phyloP scores from a whole-genome alignment of 2,329 filamentous ascomycete genomes.

The Cordyceps cateniannulata region DNA sequence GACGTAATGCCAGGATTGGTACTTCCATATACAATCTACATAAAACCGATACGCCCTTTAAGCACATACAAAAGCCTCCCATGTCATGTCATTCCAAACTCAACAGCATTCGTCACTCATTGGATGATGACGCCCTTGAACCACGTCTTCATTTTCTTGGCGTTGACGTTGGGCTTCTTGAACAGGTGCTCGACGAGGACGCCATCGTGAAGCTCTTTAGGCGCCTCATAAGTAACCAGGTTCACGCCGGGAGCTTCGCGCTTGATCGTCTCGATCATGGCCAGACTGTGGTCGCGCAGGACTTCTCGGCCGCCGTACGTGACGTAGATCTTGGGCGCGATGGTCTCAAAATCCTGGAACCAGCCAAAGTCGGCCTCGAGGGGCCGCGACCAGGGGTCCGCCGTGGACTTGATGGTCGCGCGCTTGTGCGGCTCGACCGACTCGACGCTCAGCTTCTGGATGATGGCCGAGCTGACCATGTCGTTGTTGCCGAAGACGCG shows the following conservation, averaged over 20 bases:
- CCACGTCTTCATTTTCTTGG: slow-evolving; percentile 27
- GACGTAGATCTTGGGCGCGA: slow-evolving; percentile 4
- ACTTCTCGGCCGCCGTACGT: slow-evolving; percentile 8
- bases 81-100: neutral
- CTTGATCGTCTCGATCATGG: slow-evolving; percentile 1
- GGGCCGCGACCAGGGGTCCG: slow-evolving; percentile 7
- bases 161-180: slow-evolving; percentile 22
- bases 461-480: slow-evolving; percentile 3
- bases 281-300: slow-evolving; percentile 5
- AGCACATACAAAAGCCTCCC: neutral
- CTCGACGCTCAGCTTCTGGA: neutral
- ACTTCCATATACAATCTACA: neutral
- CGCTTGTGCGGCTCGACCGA: neutral
- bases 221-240: neutral
- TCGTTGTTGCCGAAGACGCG: slow-evolving; percentile 6
- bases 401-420: neutral
- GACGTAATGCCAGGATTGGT: neutral
- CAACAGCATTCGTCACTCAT: neutral
- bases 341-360: neutral
- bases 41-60: neutral
- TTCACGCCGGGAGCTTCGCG: neutral
- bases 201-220: slow-evolving; percentile 19
- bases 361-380: slow-evolving; percentile 3
- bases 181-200: slow-evolving; percentile 24
- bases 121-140: slow-evolving; percentile 15